A percentile compares a stretch with the other conserved stretches of the same genome.
Evolutionary conservation across 441 rosid genomes (phyloP).

Genomic region (Populus hybrid): DNA sequence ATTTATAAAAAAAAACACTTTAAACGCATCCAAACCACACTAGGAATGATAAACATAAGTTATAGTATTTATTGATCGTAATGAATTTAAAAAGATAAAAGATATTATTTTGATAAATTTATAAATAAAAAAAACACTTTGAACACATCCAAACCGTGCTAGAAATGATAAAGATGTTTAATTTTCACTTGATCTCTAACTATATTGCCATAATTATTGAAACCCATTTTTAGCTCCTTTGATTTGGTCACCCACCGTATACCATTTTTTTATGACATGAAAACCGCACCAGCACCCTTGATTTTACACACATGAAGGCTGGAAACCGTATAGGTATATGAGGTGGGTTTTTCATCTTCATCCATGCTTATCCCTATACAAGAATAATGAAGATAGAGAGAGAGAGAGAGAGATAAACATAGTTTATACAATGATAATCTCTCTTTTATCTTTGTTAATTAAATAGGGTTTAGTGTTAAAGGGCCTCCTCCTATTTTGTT

Average conservation of each 20-base stretch:
- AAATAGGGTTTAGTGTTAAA: constrained; percentile 30
- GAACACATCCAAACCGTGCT: no score
- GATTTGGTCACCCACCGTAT: not conserved
- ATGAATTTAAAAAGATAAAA: no score
- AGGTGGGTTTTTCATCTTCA: constrained; percentile 1
- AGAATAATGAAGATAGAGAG: not conserved
- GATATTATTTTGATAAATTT: no score
- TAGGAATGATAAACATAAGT: no score
- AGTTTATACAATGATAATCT: constrained; percentile 11
- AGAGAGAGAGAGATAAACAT: not conserved
- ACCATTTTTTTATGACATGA: not conserved
- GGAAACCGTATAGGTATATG: no score
- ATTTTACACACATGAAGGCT: no score
- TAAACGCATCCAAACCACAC: no score
- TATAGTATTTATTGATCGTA: no score
- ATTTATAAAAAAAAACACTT: no score
- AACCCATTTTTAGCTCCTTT: constrained; percentile 14
- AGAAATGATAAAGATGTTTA: no score
- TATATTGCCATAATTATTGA: not conserved
- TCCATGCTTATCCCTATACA: not conserved
- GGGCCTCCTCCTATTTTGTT: constrained; percentile 25
- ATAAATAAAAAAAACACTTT: no score
- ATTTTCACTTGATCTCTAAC: not conserved
- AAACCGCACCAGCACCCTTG: no score
- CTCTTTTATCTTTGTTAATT: constrained; percentile 19